These are phyloP conservation scores for grape (Vitis vinifera) DNA, from an alignment of 164 flowering plant genomes.

Conservation along the genomic window DNA sequence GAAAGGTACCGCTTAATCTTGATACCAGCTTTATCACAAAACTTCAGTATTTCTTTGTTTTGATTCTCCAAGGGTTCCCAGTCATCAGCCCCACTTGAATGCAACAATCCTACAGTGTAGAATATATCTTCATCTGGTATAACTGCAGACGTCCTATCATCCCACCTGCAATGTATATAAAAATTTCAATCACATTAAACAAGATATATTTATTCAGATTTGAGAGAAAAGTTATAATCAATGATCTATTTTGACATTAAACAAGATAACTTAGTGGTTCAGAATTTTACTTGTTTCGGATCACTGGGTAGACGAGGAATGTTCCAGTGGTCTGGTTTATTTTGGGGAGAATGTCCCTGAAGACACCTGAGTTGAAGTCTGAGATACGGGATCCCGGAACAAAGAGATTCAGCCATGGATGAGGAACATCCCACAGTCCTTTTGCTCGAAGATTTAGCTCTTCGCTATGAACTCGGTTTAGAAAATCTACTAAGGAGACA, in stretches of 20 bases:
- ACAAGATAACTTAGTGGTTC: background rate
- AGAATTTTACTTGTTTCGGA: slow-evolving; percentile 48
- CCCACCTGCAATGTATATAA: slow-evolving; percentile 62
- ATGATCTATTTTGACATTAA: too few species aligned
- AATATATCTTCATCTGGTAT: slow-evolving; percentile 80
- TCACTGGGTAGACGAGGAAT: slow-evolving; percentile 70
- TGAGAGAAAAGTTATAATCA: too few species aligned
- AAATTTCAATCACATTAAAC: background rate
- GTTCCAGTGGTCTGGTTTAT: slow-evolving; percentile 43
- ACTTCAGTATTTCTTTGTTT: slow-evolving; percentile 53
- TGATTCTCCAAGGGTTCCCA: slow-evolving; percentile 46
- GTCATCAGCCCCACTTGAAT: slow-evolving; percentile 40
- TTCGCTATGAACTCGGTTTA: slow-evolving; percentile 57
- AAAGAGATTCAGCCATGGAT: slow-evolving; percentile 89
- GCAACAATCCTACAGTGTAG: slow-evolving; percentile 67
- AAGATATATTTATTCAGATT: too few species aligned
- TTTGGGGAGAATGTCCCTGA: slow-evolving; percentile 47
- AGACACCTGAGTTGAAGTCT: slow-evolving; percentile 59
- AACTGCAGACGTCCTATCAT: slow-evolving; percentile 63
- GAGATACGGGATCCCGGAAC: slow-evolving; percentile 62
- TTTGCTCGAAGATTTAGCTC: slow-evolving; percentile 52
- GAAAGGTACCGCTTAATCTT: slow-evolving; percentile 71
- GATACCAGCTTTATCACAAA: slow-evolving; percentile 50
- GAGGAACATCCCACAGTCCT: slow-evolving; percentile 89
- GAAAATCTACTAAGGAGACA: slow-evolving; percentile 52